Base-by-base conservation (phyloP, 257 asterid genomes). In the Catharanthus roseus region DNA sequence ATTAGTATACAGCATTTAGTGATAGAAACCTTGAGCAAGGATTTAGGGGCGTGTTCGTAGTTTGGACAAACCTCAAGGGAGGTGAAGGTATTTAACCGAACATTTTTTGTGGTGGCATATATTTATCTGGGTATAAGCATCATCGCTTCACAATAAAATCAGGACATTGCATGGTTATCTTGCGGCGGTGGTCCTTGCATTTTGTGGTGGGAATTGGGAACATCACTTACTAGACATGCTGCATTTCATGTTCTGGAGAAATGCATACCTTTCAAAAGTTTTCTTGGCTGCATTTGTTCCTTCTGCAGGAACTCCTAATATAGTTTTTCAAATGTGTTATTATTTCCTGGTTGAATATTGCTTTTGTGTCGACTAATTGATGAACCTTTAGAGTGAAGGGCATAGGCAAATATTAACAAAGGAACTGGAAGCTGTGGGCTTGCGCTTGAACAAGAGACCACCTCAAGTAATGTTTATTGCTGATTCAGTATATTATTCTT, bases 381-480 rank as follows among this genome's bases (percentile, higher is more conserved):
- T 68, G 66, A 66, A 76, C 72, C 79, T 82, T 53, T 70, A 95
- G 97, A 91, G 99, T 87, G 99, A 95, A 88, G 99, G 99, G 78
- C 99, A 95, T 79, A 90, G 99, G 5, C 99, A 95, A 79, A 95
- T 95, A 86, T 81, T 95, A 72, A 95, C 99, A 4, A 88, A 77
- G 85, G 99, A 95, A 82, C 84, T 95, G 87, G 99, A 95, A 87
- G 90, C 99, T 73, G 99, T 95, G 77, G 99, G 99, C 65, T 87
- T 95, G 80, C 97, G 99, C 45, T 74, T 95, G 77, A 95, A 95
- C 87, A 95, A 95, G 87, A 80, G 72, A 61, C 98, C 97, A 39
- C 97, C 98, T 82, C 96, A 95, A 74, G 97, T 91, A 86, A 85
- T 77, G 24, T 58, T 3, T 38, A 51, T n/a, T 18, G 1, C 72